Evolutionary conservation across 768 basidiomycete genomes (phyloP), one percentile per base, ranked within the genome.

Genomic region (Russula sp.): DNA sequence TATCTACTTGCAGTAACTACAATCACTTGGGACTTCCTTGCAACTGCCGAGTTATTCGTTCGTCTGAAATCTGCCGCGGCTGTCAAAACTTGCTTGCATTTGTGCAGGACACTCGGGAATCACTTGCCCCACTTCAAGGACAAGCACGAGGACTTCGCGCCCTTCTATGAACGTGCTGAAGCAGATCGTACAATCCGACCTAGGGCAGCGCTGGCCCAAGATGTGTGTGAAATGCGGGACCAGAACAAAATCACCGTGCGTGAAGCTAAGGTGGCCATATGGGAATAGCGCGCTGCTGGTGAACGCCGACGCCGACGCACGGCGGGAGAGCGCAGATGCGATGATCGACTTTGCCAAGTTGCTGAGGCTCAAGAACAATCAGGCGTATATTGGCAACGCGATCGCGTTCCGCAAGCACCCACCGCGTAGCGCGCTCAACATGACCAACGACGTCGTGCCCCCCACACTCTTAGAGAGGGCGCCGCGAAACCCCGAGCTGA

Each of bases 301-400:
- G 20, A 72, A 74, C 40, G 77, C 79, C 4, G 78, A 79, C 67
- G 72, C 78, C 1, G 82, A 81, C 68, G 79, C 74, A 7, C 81
- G 81, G 62, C 81, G 80, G 69, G 74, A 76, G 62, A 74, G 75
- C 60, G 79, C 81, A 2, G 81, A 82, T 66, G 71, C 70, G 45
- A 82, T 82, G 80, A 75, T 82, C 62, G 74, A 75, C 51, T 82
- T 79, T 57, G 79, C 80, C 40, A 80, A 81, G 68, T 75, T 74
- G 20, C 34, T 70, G 3, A 77, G 78, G 16, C 72, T 80, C 52
- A 70, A 54, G 10, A 80, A 81, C 71, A 63, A 63, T 55, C 72
- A 75, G 11, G 76, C 73, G 2, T 69, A 81, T 62, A 79, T 81
- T 62, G 71, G 71, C n/a, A 74, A 77, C 58, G 80, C 80, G 7